Percentiles rank a stretch among this genome's conserved stretches.
phyloP scores from a whole-genome alignment of 768 basidiomycete species.

The Pilatotrama ljubarskyi region DNA sequence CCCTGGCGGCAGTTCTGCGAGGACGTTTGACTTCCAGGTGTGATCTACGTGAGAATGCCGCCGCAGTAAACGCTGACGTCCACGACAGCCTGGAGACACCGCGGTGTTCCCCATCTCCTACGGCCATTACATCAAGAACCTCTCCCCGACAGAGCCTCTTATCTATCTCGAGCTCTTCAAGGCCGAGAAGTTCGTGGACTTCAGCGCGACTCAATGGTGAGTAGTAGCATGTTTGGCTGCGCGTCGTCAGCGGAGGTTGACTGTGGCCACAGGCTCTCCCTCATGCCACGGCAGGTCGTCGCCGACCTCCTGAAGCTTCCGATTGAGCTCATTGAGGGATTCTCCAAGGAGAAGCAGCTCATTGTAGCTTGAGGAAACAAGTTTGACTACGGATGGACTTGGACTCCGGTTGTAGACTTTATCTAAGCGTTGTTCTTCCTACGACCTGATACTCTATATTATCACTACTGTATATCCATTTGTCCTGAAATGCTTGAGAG shows the following conservation, averaged over 20 bases:
- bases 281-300: conserved; percentile 27
- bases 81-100: conserved; percentile 23
- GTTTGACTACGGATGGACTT: neutral
- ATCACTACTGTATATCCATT: neutral
- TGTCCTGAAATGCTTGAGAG: too few relatives aligned
- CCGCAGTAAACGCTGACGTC: neutral
- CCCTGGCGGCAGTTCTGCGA: conserved; percentile 24
- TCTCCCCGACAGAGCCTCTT: conserved; percentile 30
- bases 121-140: conserved; percentile 30
- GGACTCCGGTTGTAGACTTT: neutral
- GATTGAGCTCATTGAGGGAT: conserved; percentile 12
- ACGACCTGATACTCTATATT: neutral
- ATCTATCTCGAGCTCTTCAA: conserved; percentile 32
- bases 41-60: neutral
- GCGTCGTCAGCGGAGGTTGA: neutral
- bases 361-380: conserved; percentile 17
- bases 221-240: neutral
- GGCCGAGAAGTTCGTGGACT: conserved; percentile 27
- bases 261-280: conserved; percentile 20
- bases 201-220: conserved; percentile 28
- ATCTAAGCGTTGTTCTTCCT: too few relatives aligned
- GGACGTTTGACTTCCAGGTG: conserved; percentile 31
- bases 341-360: conserved; percentile 27
- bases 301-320: conserved; percentile 28
- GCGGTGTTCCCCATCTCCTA: conserved; percentile 27